These are phyloP conservation scores for Miscanthus lutarioriparius DNA, from an alignment of 176 grass and related monocot genomes.

Conservation along the genomic window DNA sequence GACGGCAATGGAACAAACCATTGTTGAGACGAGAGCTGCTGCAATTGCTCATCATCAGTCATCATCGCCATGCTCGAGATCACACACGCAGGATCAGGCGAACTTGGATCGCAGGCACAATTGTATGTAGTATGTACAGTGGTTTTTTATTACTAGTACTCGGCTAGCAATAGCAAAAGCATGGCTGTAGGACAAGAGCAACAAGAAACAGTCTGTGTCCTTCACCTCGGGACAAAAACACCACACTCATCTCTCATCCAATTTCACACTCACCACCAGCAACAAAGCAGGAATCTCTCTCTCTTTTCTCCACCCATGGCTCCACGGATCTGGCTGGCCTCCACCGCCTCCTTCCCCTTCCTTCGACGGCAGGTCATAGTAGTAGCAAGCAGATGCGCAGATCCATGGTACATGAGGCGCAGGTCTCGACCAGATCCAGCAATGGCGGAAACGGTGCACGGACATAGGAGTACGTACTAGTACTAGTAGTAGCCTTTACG, in stretches of 20 bases:
- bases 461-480: conserved; percentile 1
- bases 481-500: background rate
- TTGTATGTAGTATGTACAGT: background rate
- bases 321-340: background rate
- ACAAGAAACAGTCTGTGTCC: conserved; percentile 22
- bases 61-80: no score
- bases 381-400: no score
- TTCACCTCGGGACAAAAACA: conserved; percentile 46
- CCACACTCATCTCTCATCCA: background rate
- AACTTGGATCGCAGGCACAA: background rate
- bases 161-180: background rate
- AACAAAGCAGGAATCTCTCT: background rate
- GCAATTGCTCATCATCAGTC: background rate
- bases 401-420: no score
- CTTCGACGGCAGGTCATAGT: background rate
- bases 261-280: background rate
- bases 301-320: background rate
- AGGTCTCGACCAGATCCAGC: background rate
- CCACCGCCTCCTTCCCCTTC: background rate
- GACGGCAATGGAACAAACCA: background rate
- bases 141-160: background rate
- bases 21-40: background rate
- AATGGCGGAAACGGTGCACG: conserved; percentile 28
- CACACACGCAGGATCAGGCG: background rate
- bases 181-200: background rate